These are phyloP conservation scores for Umbilicaria muhlenbergii DNA, from an alignment of 495 filamentous ascomycete genomes.

Conservation along the genomic window DNA sequence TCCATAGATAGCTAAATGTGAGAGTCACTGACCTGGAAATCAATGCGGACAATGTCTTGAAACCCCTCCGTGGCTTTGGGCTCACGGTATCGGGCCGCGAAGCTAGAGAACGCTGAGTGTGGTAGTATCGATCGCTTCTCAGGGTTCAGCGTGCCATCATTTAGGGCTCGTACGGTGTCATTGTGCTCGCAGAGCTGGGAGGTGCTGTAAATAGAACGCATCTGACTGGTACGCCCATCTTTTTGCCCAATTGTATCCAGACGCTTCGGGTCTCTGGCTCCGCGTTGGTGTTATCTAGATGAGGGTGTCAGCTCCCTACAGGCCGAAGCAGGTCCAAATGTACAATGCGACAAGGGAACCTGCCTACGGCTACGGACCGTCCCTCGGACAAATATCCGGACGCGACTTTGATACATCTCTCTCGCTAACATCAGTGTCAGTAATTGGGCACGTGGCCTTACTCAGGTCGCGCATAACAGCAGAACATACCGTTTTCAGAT, in stretches of 20 bases:
- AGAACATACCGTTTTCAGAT: slow-evolving; percentile 54
- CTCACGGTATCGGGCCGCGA: slow-evolving; percentile 49
- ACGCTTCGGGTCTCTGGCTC: slow-evolving; percentile 54
- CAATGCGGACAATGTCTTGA: slow-evolving; percentile 52
- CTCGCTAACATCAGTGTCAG: slow-evolving; percentile 29
- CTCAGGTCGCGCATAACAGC: slow-evolving; percentile 2
- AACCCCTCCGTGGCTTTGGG: slow-evolving; percentile 71
- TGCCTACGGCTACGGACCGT: slow-evolving; percentile 61
- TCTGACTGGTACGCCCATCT: slow-evolving; percentile 58
- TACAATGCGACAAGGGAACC: slow-evolving; percentile 16
- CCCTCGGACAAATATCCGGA: slow-evolving; percentile 43
- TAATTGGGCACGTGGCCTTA: not conserved
- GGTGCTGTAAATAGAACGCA: slow-evolving; percentile 73
- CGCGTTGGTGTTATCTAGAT: slow-evolving; percentile 82
- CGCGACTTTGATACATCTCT: slow-evolving; percentile 74
- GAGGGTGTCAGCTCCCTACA: not conserved
- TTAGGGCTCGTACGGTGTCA: slow-evolving; percentile 66
- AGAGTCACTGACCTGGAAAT: slow-evolving; percentile 39
- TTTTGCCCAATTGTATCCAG: slow-evolving; percentile 61
- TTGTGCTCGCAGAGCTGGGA: slow-evolving; percentile 72
- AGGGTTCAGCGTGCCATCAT: slow-evolving; percentile 43
- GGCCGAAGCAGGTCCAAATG: not conserved
- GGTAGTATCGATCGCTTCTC: slow-evolving; percentile 63
- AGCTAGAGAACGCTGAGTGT: slow-evolving; percentile 63
- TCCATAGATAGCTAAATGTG: slow-evolving; percentile 2